Percentiles rank a stretch among this genome's conserved stretches.
phyloP scores from a whole-genome alignment of 2,329 filamentous ascomycete species.

The Penicillium frequentans region DNA sequence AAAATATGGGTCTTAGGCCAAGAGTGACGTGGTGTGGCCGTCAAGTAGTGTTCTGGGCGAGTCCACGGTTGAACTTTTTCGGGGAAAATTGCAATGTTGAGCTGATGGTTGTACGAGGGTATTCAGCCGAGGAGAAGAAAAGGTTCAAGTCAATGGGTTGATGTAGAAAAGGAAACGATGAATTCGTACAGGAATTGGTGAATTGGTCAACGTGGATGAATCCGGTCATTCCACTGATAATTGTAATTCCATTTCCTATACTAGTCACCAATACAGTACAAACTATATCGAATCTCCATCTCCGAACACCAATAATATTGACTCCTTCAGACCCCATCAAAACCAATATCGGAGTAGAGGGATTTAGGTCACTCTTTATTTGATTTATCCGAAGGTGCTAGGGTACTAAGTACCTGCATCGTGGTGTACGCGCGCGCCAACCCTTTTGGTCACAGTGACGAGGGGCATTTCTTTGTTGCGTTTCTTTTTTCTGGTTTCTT shows the following conservation, averaged over 20 bases:
- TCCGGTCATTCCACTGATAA: background rate
- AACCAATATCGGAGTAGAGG: no score
- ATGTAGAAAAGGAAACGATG: no score
- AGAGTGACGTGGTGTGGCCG: slow-evolving; percentile 3
- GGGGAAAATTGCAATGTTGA: background rate
- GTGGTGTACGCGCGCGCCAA: background rate
- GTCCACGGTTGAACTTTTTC: background rate
- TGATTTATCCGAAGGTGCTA: background rate
- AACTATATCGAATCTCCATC: no score
- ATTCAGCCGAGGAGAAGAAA: background rate
- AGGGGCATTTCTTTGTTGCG: background rate
- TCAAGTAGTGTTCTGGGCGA: background rate
- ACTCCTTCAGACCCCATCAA: no score
- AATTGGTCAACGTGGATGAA: background rate
- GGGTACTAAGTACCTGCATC: background rate
- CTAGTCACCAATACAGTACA: no score
- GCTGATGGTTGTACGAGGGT: background rate
- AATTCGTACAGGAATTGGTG: no score
- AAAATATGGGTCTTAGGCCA: background rate
- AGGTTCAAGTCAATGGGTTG: background rate
- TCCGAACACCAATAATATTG: no score
- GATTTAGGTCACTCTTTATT: no score
- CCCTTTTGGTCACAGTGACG: background rate
- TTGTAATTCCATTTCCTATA: no score
- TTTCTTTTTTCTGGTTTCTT: background rate